Percentiles rank a stretch among this genome's conserved stretches.
These are phyloP conservation scores for Ensete ventricosum DNA, from an alignment of 176 grass and related monocot species.

Conservation along the genomic window DNA sequence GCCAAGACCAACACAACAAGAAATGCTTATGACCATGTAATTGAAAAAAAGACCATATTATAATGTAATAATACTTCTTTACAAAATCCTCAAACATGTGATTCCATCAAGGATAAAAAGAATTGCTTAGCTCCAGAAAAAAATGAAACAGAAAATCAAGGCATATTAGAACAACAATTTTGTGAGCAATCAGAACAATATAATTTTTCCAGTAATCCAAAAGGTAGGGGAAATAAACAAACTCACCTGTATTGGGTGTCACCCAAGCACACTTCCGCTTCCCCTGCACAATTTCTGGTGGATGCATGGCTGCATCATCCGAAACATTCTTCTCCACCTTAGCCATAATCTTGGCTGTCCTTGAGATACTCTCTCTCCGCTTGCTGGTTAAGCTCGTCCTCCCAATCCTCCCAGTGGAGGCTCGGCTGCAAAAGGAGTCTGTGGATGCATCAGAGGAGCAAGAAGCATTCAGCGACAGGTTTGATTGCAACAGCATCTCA, in stretches of 20 bases:
- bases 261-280: conserved; percentile 66
- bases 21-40: no score
- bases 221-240: conserved; percentile 13
- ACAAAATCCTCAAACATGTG: no score
- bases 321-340: conserved; percentile 31
- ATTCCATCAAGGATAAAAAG: no score
- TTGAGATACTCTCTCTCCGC: conserved; percentile 18
- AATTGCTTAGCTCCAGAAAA: no score
- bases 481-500: conserved; percentile 31
- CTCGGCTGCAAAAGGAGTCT: conserved; percentile 34
- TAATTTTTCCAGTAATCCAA: no score
- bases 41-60: no score
- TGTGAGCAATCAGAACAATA: no score
- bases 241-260: conserved; percentile 68
- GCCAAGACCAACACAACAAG: no score
- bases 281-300: conserved; percentile 24
- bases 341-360: conserved; percentile 27
- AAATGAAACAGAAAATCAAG: no score
- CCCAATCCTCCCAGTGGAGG: conserved; percentile 36
- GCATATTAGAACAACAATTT: no score
- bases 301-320: conserved; percentile 8
- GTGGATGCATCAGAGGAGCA: conserved; percentile 62
- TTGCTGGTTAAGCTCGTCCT: conserved; percentile 10
- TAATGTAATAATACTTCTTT: no score
- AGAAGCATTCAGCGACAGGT: conserved; percentile 49